phyloP scores from a whole-genome alignment of 2,329 filamentous ascomycete genomes.

The Penicillium oxalicum region DNA sequence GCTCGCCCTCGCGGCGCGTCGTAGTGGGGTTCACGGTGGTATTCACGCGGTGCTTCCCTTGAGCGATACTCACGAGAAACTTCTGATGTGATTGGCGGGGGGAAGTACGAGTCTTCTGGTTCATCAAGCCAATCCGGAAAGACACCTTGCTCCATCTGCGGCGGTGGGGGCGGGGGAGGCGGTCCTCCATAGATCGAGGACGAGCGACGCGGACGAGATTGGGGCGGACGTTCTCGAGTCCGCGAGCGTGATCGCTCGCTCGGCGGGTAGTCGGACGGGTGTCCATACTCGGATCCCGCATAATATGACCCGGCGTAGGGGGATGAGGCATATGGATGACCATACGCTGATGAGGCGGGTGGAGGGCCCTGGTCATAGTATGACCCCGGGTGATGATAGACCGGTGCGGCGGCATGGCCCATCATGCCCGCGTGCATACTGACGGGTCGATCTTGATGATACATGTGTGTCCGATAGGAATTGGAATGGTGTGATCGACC shows the following conservation, averaged over 20 bases:
- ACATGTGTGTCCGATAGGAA: conserved; percentile 33
- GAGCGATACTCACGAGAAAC: not conserved
- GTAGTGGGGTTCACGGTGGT: conserved; percentile 5
- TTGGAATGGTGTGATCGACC: conserved; percentile 28
- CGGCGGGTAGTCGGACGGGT: conserved; percentile 26
- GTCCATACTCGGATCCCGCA: conserved; percentile 21
- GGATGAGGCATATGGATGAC: conserved; percentile 27
- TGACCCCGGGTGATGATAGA: conserved; percentile 19
- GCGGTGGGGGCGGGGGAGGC: not conserved
- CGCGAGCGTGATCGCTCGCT: conserved; percentile 33
- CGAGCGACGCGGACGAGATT: conserved; percentile 23
- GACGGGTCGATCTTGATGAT: conserved; percentile 31
- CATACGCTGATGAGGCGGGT: conserved; percentile 33
- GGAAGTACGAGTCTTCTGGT: conserved; percentile 24
- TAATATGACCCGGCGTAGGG: conserved; percentile 30
- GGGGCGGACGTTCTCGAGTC: conserved; percentile 26
- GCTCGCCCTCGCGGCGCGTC: conserved; percentile 20
- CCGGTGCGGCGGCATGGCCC: conserved; percentile 20
- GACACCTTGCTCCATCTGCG: conserved; percentile 25
- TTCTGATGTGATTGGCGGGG: not conserved
- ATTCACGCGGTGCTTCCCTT: not conserved
- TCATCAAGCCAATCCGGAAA: conserved; percentile 28
- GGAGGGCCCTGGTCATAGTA: conserved; percentile 28
- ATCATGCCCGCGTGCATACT: conserved; percentile 35
- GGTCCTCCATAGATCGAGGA: conserved; percentile 32